phyloP scores from a whole-genome alignment of 768 basidiomycete species.

The Leucosporidium creatinivorum region DNA sequence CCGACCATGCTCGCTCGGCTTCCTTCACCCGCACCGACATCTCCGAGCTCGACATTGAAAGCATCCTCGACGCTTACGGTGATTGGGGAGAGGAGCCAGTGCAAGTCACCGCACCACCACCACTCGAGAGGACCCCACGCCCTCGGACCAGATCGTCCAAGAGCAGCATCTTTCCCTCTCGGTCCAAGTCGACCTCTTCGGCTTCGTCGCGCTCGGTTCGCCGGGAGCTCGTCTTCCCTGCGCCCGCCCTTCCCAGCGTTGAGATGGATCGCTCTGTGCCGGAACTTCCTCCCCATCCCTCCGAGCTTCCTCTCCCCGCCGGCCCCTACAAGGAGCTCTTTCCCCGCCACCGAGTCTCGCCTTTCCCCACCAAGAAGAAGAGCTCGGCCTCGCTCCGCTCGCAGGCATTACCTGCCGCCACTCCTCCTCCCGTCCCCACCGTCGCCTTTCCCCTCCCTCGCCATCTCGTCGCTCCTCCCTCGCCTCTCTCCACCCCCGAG shows the following conservation, averaged over 20 bases:
- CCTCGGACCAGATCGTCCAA: no score
- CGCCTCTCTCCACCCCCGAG: not conserved
- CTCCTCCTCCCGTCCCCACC: not conserved
- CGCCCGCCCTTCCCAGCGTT: not conserved
- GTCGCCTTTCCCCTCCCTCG: not conserved
- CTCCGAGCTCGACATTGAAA: not conserved
- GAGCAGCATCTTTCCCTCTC: no score
- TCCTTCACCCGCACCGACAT: constrained; percentile 1
- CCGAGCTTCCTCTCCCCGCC: not conserved
- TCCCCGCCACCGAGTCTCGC: not conserved
- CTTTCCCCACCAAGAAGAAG: not conserved
- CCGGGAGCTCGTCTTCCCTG: not conserved
- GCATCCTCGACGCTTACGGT: not conserved
- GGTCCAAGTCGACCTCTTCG: no score
- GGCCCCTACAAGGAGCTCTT: not conserved
- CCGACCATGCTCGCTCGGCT: no score
- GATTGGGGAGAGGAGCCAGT: not conserved
- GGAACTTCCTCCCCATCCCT: not conserved
- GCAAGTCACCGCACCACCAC: no score
- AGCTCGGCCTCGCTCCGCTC: not conserved
- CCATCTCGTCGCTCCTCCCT: not conserved
- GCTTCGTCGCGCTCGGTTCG: no score
- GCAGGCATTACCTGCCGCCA: not conserved
- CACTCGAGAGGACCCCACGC: no score
- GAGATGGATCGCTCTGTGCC: not conserved